Evolutionary conservation across 2,329 filamentous ascomycete species (phyloP).

Genomic region (Cercospora sp.): DNA sequence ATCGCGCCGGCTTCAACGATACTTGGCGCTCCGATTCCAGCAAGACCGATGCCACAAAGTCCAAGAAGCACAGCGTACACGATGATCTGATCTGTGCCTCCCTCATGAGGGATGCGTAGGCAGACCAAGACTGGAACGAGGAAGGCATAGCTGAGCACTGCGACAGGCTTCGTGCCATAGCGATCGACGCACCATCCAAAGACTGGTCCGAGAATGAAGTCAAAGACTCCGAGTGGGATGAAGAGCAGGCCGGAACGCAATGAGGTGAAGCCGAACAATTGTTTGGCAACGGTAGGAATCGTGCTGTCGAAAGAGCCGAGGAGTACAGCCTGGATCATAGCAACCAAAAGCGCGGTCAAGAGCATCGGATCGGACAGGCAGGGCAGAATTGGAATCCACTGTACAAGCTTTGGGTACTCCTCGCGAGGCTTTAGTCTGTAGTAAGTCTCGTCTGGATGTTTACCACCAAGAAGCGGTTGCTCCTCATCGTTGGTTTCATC

Average conservation of each 20-base stretch:
- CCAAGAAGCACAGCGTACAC: conserved; percentile 51
- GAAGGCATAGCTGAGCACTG: conserved; percentile 46
- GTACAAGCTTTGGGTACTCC: conserved; percentile 43
- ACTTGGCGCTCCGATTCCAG: conserved; percentile 54
- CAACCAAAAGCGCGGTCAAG: conserved; percentile 43
- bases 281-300: conserved; percentile 46
- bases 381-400: conserved; percentile 52
- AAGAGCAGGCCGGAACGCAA: conserved; percentile 50
- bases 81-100: conserved; percentile 45
- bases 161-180: conserved; percentile 47
- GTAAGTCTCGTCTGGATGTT: conserved; percentile 36
- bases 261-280: conserved; percentile 49
- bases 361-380: conserved; percentile 45
- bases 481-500: conserved; percentile 36
- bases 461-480: conserved; percentile 42
- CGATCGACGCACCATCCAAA: conserved; percentile 52
- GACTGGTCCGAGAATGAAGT: conserved; percentile 49
- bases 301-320: conserved; percentile 52
- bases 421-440: conserved; percentile 46
- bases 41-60: conserved; percentile 54
- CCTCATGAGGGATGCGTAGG: conserved; percentile 46
- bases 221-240: conserved; percentile 46
- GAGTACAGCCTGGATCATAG: conserved; percentile 48
- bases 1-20: conserved; percentile 60
- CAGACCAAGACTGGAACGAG: conserved; percentile 47